phyloP scores from a whole-genome alignment of 2,329 filamentous ascomycete genomes.

The Diplodia corticola region DNA sequence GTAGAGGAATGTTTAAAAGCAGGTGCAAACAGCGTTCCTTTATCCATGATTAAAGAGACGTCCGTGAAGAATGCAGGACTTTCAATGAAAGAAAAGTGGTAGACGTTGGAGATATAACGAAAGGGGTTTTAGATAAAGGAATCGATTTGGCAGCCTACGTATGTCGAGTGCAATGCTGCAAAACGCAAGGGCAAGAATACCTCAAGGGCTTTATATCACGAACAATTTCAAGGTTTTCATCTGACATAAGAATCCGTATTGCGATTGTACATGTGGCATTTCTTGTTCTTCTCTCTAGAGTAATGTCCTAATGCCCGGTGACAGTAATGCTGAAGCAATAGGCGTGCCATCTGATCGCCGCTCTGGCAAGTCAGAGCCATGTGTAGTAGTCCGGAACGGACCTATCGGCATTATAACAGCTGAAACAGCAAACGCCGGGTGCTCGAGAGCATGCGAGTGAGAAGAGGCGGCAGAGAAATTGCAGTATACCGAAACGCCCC shows the following conservation, averaged over 20 bases:
- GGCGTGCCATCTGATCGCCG: neutral
- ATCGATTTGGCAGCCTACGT: too few species aligned
- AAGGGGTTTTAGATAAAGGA: too few species aligned
- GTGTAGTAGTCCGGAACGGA: neutral
- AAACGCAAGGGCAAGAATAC: neutral
- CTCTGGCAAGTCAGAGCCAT: neutral
- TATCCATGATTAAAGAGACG: too few species aligned
- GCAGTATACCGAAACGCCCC: conserved; percentile 3
- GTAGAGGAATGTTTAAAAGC: too few species aligned
- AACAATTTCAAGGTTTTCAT: neutral
- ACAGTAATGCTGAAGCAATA: neutral
- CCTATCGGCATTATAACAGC: neutral
- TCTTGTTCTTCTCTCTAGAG: conserved; percentile 7
- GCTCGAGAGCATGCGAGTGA: conserved; percentile 12
- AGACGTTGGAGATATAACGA: too few species aligned
- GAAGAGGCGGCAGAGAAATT: neutral
- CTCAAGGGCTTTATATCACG: neutral
- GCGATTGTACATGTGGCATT: neutral
- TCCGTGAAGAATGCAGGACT: too few species aligned
- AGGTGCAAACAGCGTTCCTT: too few species aligned
- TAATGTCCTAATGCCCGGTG: neutral
- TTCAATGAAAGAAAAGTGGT: too few species aligned
- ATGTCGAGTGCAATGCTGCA: too few species aligned
- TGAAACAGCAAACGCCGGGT: conserved; percentile 7
- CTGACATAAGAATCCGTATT: neutral